These are phyloP conservation scores for Colletotrichum echinochloae DNA, from an alignment of 2,329 filamentous ascomycete genomes.

Conservation along the genomic window DNA sequence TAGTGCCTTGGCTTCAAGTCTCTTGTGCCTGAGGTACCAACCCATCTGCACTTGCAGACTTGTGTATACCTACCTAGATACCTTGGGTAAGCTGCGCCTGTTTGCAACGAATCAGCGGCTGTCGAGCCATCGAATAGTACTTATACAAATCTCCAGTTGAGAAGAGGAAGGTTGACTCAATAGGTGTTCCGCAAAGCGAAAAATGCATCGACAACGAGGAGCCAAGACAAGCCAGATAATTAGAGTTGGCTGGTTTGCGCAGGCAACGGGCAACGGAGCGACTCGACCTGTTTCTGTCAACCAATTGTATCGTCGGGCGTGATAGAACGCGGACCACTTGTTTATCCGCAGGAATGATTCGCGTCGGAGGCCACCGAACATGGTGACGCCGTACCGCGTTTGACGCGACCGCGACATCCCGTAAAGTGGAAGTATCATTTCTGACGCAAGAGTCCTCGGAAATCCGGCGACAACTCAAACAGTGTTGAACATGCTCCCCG, in stretches of 20 bases:
- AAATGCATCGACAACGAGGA: too few species aligned
- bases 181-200: not conserved
- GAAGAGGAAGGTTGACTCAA: not conserved
- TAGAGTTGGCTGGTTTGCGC: not conserved
- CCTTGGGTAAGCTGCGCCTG: not conserved
- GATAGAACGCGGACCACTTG: not conserved
- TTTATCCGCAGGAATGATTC: not conserved
- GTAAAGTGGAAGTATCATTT: not conserved
- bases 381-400: not conserved
- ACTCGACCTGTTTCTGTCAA: not conserved
- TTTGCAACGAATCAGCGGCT: too few species aligned
- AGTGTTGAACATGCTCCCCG: not conserved
- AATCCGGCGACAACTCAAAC: not conserved
- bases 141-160: not conserved
- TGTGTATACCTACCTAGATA: not conserved
- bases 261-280: not conserved
- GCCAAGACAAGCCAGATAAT: not conserved
- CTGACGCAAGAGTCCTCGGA: too few species aligned
- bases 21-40: not conserved
- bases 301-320: not conserved
- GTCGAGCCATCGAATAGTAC: not conserved
- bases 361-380: too few species aligned
- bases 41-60: slow-evolving; percentile 6
- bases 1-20: not conserved
- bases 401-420: not conserved